Evolutionary conservation across 2,329 filamentous ascomycete genomes (phyloP), one percentile per base, ranked within the genome.

Genomic region (Helotiales sp.): DNA sequence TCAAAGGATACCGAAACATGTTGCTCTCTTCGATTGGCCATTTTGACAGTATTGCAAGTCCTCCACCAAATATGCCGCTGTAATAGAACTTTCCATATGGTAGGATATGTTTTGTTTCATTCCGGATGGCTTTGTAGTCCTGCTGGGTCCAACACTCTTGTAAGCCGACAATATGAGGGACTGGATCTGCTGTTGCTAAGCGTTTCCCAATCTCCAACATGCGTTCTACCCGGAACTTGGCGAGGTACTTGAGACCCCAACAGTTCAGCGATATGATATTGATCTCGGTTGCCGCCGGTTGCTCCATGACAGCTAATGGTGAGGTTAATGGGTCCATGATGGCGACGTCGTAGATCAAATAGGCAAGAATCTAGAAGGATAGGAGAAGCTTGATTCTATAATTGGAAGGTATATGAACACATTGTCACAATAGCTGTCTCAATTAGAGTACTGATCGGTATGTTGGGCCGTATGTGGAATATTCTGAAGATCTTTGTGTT

Each of bases 41-140:
- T 79, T 86, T 84, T 48, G 91, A 96, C 48, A 98, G 79, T 63
- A 98, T 95, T 55, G 86, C 95, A 40, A 99, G 79, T 1, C 95
- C 95, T 49, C 87, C 90, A 48, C 95, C 93, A 69, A 97, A 96
- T 59, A 91, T 88, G 36, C 93, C 95, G 68, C 87, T 89, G 69
- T 88, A 83, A 76, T 97, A 99, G 78, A 96, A 96, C 75, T 98
- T 98, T 58, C 87, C 92, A 73, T 96, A 87, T 0, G 95, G 95
- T 27, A 98, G 82, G 52, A 93, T 81, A 65, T 86, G 78, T 61
- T 81, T 81, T 5, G 91, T 93, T 63, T 87, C 82, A 22, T 85
- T 79, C 50, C 90, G 89, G 69, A 97, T 92, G 69, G 81, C 82
- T 61, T 84, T 78, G 78, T 93, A 96, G 78, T 97, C 91, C 65